These are phyloP conservation scores for Rhododendron ovatum DNA, from an alignment of 148 eudicot species.

Conservation along the genomic window DNA sequence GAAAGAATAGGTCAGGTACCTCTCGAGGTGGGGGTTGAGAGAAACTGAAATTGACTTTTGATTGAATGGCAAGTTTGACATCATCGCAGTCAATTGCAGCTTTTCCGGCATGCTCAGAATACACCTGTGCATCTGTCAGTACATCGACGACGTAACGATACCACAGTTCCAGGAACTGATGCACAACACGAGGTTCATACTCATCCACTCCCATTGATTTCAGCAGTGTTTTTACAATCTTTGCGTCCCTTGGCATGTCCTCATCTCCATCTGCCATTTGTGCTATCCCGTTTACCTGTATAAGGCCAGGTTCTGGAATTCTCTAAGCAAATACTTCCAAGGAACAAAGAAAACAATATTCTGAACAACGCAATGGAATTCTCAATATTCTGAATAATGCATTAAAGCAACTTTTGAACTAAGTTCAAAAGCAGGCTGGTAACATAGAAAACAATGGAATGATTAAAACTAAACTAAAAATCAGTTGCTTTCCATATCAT, in stretches of 20 bases:
- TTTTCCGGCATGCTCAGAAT: constrained; percentile 90
- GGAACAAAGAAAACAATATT: background rate
- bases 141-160: constrained; percentile 85
- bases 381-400: background rate
- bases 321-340: background rate
- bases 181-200: constrained; percentile 82
- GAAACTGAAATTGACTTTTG: constrained; percentile 85
- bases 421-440: background rate
- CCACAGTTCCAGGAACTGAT: constrained; percentile 89
- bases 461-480: background rate
- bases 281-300: background rate
- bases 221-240: constrained; percentile 68
- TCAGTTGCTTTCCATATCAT: background rate
- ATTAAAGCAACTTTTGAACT: background rate
- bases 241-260: constrained; percentile 88
- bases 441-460: background rate
- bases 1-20: constrained; percentile 32
- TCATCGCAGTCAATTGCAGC: constrained; percentile 74
- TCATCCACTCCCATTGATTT: constrained; percentile 95
- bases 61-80: constrained; percentile 84
- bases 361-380: too few relatives aligned
- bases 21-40: constrained; percentile 99
- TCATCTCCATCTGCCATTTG: constrained; percentile 76
- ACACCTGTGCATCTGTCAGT: constrained; percentile 85
- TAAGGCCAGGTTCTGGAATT: background rate